Evolutionary conservation across 1,139 yeast genomes (phyloP).

Genomic region (Saccharomyces pastorianus): DNA sequence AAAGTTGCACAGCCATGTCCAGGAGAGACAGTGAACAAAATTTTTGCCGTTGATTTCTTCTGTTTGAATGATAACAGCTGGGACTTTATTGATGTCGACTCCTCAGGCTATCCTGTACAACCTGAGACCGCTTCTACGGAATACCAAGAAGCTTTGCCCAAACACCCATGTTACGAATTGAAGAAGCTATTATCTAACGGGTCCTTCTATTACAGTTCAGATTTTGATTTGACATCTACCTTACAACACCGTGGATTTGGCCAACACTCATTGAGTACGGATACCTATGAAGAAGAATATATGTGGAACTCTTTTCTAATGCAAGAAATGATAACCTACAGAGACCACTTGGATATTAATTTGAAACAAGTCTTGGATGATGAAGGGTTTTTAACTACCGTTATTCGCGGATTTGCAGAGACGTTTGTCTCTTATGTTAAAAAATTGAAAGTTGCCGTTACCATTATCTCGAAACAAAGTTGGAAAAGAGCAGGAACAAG

Average conservation of each 20-base stretch:
- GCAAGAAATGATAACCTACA: slow-evolving; percentile 68
- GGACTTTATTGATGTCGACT: slow-evolving; percentile 67
- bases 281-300: slow-evolving; percentile 68
- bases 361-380: slow-evolving; percentile 57
- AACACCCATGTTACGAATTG: slow-evolving; percentile 80
- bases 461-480: slow-evolving; percentile 84
- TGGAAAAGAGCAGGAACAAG: slow-evolving; percentile 97
- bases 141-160: slow-evolving; percentile 30
- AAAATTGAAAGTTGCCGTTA: slow-evolving; percentile 47
- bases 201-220: slow-evolving; percentile 85
- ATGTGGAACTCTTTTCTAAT: slow-evolving; percentile 97
- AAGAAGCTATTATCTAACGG: slow-evolving; percentile 76
- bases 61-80: slow-evolving; percentile 65
- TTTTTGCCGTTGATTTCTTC: slow-evolving; percentile 76
- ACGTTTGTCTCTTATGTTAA: slow-evolving; percentile 51
- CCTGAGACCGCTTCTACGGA: slow-evolving; percentile 25
- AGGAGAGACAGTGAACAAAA: slow-evolving; percentile 71
- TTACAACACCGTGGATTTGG: slow-evolving; percentile 64
- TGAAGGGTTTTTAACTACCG: slow-evolving; percentile 79
- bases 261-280: slow-evolving; percentile 40
- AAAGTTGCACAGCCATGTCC: slow-evolving; percentile 81
- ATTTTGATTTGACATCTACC: slow-evolving; percentile 84
- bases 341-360: slow-evolving; percentile 57
- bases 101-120: slow-evolving; percentile 51
- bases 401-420: slow-evolving; percentile 90